A percentile compares a stretch with the other conserved stretches of the same genome.
Evolutionary conservation across 192 early-diverging fungal genomes (phyloP).

Genomic region (Obelidium mucronatum): DNA sequence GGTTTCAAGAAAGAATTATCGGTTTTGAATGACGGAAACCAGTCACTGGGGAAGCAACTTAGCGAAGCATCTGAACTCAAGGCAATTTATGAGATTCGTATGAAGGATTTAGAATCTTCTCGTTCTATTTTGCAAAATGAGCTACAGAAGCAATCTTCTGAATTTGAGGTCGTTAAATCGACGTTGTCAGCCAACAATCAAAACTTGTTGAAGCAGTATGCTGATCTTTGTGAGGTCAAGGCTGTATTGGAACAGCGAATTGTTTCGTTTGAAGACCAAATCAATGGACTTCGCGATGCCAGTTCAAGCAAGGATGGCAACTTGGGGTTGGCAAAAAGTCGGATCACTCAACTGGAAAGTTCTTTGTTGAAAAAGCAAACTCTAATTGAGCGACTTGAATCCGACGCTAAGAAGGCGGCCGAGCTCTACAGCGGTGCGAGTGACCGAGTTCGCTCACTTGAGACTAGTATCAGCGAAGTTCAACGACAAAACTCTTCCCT

Average conservation of each 20-base stretch:
- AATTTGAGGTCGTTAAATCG: neutral
- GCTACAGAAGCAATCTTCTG: neutral
- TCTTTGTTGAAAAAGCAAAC: neutral
- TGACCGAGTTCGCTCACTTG: neutral
- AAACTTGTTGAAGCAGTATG: neutral
- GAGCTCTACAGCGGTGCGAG: neutral
- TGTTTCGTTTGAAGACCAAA: neutral
- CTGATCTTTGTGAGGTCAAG: neutral
- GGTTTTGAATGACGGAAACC: no score
- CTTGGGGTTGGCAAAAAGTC: neutral
- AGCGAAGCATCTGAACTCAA: neutral
- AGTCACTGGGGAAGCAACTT: neutral
- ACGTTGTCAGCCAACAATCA: neutral
- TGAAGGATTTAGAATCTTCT: neutral
- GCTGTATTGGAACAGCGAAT: neutral
- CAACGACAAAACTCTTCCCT: neutral
- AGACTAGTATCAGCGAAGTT: neutral
- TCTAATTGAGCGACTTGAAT: neutral
- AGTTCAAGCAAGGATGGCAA: neutral
- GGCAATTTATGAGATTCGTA: neutral
- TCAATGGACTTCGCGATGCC: no score
- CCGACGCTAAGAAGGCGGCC: no score
- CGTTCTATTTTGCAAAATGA: neutral
- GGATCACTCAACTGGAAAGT: neutral
- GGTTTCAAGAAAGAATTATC: no score